phyloP scores from a whole-genome alignment of 73 alveolate species.

The Stentor coeruleus region DNA sequence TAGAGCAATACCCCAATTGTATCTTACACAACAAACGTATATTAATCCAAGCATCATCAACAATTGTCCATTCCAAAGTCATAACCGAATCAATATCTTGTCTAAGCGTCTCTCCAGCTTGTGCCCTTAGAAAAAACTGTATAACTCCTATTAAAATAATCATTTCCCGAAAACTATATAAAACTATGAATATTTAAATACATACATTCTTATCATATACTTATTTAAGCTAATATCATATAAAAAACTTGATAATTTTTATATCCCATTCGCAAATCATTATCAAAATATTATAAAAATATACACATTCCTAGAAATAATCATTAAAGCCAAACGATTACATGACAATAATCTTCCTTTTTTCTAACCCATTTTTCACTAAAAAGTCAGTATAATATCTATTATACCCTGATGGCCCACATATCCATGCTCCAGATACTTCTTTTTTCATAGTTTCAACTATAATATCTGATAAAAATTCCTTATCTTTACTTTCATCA shows the following conservation, averaged over 20 bases:
- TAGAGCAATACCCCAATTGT: neutral
- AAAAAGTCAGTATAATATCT: neutral
- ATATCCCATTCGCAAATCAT: too few species aligned
- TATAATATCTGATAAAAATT: neutral
- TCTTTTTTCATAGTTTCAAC: neutral
- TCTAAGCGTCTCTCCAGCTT: too few species aligned
- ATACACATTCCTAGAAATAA: too few species aligned
- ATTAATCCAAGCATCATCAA: neutral
- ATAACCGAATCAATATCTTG: neutral
- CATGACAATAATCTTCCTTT: neutral
- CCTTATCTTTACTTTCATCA: neutral
- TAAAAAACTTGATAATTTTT: too few species aligned
- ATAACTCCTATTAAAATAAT: too few species aligned
- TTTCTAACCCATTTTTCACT: neutral
- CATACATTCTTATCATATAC: too few species aligned
- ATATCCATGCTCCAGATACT: neutral
- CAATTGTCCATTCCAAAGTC: neutral
- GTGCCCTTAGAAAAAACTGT: too few species aligned
- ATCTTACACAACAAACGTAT: neutral
- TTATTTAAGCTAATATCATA: too few species aligned
- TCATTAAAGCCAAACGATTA: too few species aligned
- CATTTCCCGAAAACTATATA: too few species aligned
- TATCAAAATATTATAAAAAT: too few species aligned
- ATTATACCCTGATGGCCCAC: slow-evolving; percentile 22
- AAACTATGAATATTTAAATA: too few species aligned